Base-by-base conservation (phyloP, 2,329 filamentous ascomycete species). In the Colletotrichum euphorbiae region DNA sequence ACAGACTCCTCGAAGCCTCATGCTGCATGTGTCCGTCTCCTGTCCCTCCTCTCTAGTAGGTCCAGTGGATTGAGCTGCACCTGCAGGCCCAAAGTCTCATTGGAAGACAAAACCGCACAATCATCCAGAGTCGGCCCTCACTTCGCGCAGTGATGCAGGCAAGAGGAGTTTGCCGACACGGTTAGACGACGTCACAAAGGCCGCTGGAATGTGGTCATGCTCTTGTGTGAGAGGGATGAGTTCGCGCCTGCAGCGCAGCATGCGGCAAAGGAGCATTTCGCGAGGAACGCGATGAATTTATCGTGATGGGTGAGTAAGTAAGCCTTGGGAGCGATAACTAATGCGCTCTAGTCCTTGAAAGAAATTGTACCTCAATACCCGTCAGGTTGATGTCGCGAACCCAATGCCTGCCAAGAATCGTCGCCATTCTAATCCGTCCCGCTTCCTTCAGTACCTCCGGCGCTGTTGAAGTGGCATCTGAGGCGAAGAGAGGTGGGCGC, bases 381-480 rank as follows among this genome's bases (percentile, higher is more conserved):
- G 52, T 69, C 66, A 69, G 19, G 46, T 12, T 12, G 40, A 36
- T n/a, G 6, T 11, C 6, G 55, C 12, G 36, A 62, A 36, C 9
- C 40, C 54, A 15, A 69, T 59, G 1, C 12, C 66, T 6, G 42
- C 62, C 54, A 69, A 11, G 2, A 56, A 56, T 60, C 3, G 5
- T 31, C 19, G 36, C 42, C 66, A 69, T 69, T 11, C 66, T 46
- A 6, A 5, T 54, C 13, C 12, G 9, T 2, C 46, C 66, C 1
- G 33, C 46, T 8, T n/a, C n/a, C 24, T 55, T 61, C 17, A 54
- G 33, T 6, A 24, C 40, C 5, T 54, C 54, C 4, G 36, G 8
- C 3, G 17, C 12, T 3, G 15, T 21, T 36, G 55, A 15, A 5
- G 43, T 9, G 28, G 28, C 2, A 1, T 6, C 1, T n/a, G 36